Evolutionary conservation across 139 green algal genomes (phyloP).

Genomic region (Chlorella sp.): DNA sequence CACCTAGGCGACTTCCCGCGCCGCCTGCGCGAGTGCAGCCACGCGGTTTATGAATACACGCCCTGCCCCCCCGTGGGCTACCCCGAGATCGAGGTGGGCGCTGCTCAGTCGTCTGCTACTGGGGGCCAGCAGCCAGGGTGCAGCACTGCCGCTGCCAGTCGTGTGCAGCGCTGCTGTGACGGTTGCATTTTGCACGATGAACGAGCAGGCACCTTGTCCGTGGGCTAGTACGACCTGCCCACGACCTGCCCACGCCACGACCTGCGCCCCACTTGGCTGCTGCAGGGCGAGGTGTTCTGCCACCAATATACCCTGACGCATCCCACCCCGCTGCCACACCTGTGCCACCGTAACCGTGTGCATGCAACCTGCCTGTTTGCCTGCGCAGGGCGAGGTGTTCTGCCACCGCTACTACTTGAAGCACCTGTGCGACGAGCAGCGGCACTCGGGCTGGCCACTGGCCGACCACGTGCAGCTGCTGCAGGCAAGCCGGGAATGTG

Average conservation of each 20-base stretch:
- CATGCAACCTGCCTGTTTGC: no score
- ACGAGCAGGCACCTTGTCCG: no score
- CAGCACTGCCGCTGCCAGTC: no score
- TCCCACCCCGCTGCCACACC: no score
- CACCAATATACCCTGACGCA: no score
- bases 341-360: no score
- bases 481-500: background rate
- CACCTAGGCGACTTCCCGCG: conserved; percentile 80
- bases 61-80: conserved; percentile 90
- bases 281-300: conserved; percentile 85
- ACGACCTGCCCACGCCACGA: no score
- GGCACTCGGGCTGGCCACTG: conserved; percentile 85
- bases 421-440: conserved; percentile 85
- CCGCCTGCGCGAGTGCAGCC: conserved; percentile 70
- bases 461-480: conserved; percentile 87
- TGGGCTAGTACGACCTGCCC: no score
- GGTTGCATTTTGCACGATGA: no score
- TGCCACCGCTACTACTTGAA: conserved; percentile 96
- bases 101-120: conserved; percentile 19
- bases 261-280: no score
- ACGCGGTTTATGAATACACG: conserved; percentile 88
- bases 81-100: conserved; percentile 75
- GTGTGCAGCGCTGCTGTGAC: no score
- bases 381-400: conserved; percentile 86
- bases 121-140: no score